Evolutionary conservation across 2,329 filamentous ascomycete genomes (phyloP).

Genomic region (Exophiala sp.): DNA sequence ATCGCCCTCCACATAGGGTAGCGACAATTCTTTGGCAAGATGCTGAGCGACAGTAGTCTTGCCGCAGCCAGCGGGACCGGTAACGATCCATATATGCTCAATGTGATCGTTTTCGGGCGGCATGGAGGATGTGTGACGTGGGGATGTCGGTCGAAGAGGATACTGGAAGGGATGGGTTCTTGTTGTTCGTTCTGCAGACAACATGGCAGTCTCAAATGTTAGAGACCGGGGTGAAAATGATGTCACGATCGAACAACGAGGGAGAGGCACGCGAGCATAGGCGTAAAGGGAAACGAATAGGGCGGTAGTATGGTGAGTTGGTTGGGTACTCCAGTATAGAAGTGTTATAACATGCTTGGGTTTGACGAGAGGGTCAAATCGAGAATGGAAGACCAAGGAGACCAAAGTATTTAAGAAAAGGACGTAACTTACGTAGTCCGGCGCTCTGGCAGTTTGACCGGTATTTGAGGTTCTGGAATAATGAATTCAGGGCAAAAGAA

Average conservation of each 20-base stretch:
- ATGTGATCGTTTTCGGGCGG: constrained; percentile 24
- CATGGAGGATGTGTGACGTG: constrained; percentile 13
- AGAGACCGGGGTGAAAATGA: constrained; percentile 9
- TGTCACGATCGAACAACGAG: constrained; percentile 1
- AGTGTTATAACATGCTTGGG: no score
- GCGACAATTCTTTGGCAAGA: constrained; percentile 58
- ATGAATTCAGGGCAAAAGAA: no score
- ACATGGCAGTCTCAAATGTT: constrained; percentile 33
- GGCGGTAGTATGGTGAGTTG: no score
- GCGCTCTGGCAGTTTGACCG: no score
- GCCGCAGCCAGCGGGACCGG: constrained; percentile 73
- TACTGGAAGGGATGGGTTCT: constrained; percentile 18
- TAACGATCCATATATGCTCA: constrained; percentile 77
- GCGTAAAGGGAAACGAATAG: no score
- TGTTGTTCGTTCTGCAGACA: constrained; percentile 35
- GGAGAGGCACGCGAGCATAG: constrained; percentile 1
- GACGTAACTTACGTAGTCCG: no score
- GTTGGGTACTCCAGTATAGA: no score
- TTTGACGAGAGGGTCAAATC: no score
- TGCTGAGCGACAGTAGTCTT: constrained; percentile 72
- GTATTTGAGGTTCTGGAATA: no score
- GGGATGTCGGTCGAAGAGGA: constrained; percentile 10
- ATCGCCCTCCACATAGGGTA: constrained; percentile 75
- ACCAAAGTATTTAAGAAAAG: no score
- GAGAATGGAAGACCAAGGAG: no score